Conservation (phyloP, 176 grass and related monocot genomes). For the Oryza longistaminata region DNA sequence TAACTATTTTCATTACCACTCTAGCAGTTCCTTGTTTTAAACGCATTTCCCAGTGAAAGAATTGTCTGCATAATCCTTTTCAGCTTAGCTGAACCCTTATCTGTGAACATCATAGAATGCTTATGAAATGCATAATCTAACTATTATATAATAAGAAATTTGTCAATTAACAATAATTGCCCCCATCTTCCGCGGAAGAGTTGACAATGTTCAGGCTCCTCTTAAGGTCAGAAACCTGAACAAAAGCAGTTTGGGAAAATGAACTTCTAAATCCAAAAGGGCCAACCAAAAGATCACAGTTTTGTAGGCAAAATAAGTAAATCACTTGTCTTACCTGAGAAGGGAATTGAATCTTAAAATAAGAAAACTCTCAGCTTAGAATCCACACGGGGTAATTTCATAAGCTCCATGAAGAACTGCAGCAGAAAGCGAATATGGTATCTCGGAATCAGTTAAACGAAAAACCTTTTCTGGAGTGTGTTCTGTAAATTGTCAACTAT, state of each 20-base stretch:
- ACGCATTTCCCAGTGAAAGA: slow-evolving; percentile 97
- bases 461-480: slow-evolving; percentile 2
- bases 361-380: slow-evolving; percentile 91
- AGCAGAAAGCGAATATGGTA: slow-evolving; percentile 16
- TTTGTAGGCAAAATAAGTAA: slow-evolving; percentile 39
- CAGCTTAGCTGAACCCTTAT: slow-evolving; percentile 92
- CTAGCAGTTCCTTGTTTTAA: slow-evolving; percentile 99
- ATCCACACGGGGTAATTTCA: slow-evolving; percentile 96
- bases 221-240: slow-evolving; percentile 92
- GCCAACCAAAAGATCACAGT: slow-evolving; percentile 26
- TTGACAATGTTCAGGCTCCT: slow-evolving; percentile 83
- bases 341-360: slow-evolving; percentile 85
- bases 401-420: slow-evolving; percentile 92
- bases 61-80: slow-evolving; percentile 99
- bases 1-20: slow-evolving; percentile 66
- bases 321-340: slow-evolving; percentile 57
- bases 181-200: slow-evolving; percentile 74
- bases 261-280: slow-evolving; percentile 31
- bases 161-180: slow-evolving; percentile 24
- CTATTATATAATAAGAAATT: slow-evolving; percentile 30
- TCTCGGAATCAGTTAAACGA: not conserved
- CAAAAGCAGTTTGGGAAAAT: slow-evolving; percentile 34
- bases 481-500: not conserved
- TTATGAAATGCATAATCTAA: slow-evolving; percentile 34
- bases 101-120: slow-evolving; percentile 49